These are phyloP conservation scores for Myxozyma udenii DNA, from an alignment of 805 yeast species.

Conservation along the genomic window DNA sequence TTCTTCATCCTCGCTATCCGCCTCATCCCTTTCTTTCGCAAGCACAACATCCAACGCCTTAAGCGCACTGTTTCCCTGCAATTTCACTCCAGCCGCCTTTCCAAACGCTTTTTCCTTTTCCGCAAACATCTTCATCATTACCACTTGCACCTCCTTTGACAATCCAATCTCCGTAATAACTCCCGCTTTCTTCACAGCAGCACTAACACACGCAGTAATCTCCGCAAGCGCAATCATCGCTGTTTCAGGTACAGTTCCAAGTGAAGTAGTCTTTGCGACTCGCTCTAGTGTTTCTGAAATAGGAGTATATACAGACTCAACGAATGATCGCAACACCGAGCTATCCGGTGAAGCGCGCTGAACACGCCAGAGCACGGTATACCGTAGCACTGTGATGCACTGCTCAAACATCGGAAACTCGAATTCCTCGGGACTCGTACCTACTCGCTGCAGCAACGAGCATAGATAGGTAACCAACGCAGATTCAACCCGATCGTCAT, in stretches of 20 bases:
- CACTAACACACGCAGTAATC: constrained; percentile 9
- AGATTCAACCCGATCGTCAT: no score
- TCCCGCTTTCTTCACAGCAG: constrained; percentile 5
- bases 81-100: constrained; percentile 5
- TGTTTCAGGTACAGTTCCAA: background rate
- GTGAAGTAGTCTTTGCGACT: background rate
- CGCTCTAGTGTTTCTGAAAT: background rate
- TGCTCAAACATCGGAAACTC: no score
- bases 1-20: background rate
- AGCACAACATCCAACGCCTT: constrained; percentile 5
- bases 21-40: background rate
- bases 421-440: no score
- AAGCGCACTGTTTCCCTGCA: constrained; percentile 1
- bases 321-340: no score
- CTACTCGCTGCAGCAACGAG: no score
- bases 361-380: constrained; percentile 22
- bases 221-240: constrained; percentile 17
- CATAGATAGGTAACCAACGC: no score
- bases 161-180: background rate
- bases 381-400: constrained; percentile 11
- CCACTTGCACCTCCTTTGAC: background rate
- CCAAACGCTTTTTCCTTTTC: constrained; percentile 10
- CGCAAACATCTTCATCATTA: constrained; percentile 10
- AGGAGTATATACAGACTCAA: background rate
- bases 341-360: no score